Conservation (phyloP, 805 yeast species). For the Monosporozyma aerobia region DNA sequence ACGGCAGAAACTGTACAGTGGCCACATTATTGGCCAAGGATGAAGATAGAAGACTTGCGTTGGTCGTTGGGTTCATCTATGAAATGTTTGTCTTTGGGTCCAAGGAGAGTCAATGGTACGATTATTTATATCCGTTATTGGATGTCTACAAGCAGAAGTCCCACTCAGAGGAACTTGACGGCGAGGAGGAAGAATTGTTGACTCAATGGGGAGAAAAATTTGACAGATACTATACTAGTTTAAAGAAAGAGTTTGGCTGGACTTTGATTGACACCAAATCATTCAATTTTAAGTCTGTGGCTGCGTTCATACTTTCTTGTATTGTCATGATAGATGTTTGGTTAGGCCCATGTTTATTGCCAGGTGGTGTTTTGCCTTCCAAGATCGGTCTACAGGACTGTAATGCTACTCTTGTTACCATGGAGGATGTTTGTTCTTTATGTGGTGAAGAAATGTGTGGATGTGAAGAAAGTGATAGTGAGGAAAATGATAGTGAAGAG, state of each 20-base stretch:
- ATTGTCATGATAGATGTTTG: neutral
- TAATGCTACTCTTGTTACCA: neutral
- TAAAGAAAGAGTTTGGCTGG: neutral
- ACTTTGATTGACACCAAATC: neutral
- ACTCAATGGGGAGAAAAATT: neutral
- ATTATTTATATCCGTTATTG: neutral
- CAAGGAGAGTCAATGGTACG: neutral
- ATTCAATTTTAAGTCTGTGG: neutral
- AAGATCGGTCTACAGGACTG: neutral
- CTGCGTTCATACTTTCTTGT: neutral
- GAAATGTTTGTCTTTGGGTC: neutral
- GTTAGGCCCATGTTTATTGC: neutral
- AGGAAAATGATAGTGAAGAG: conserved; percentile 1
- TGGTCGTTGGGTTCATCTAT: neutral
- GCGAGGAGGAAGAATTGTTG: neutral
- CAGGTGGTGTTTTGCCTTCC: neutral
- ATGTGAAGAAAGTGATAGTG: conserved; percentile 9
- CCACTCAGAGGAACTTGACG: neutral
- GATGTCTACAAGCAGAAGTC: neutral
- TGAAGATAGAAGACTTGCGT: neutral
- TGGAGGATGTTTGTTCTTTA: conserved; percentile 1
- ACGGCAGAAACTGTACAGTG: conserved; percentile 4
- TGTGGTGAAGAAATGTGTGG: conserved; percentile 1
- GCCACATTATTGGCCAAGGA: neutral
- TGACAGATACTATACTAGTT: neutral